These are phyloP conservation scores for Candida hispaniensis DNA, from an alignment of 805 yeast species.

Conservation along the genomic window DNA sequence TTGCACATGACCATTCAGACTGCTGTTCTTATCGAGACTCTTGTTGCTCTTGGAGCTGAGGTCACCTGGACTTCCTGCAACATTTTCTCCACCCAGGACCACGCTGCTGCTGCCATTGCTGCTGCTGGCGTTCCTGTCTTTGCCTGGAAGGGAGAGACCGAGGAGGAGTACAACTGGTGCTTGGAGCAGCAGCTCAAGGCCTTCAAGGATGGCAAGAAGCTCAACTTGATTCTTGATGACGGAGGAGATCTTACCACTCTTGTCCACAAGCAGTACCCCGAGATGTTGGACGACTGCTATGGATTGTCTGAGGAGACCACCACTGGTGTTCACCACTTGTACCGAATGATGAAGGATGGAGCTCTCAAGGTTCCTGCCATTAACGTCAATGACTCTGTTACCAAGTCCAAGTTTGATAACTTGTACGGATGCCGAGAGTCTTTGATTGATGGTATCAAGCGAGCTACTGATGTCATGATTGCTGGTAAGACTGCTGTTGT, in stretches of 20 bases:
- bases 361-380: slow-evolving; percentile 95
- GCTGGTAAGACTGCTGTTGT: slow-evolving; percentile 99
- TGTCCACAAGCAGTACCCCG: slow-evolving; percentile 97
- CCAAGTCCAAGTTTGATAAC: slow-evolving; percentile 99
- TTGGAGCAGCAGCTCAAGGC: slow-evolving; percentile 97
- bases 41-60: slow-evolving; percentile 96
- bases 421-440: slow-evolving; percentile 99
- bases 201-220: slow-evolving; percentile 89
- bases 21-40: slow-evolving; percentile 96
- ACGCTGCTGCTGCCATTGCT: slow-evolving; percentile 99
- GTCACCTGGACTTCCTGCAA: slow-evolving; percentile 99
- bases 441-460: slow-evolving; percentile 95
- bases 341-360: slow-evolving; percentile 86
- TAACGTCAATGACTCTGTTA: slow-evolving; percentile 97
- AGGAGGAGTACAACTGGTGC: slow-evolving; percentile 99
- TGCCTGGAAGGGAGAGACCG: slow-evolving; percentile 99
- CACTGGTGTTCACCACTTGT: slow-evolving; percentile 98
- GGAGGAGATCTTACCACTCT: slow-evolving; percentile 98
- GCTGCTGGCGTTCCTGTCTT: slow-evolving; percentile 98
- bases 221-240: slow-evolving; percentile 95
- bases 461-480: slow-evolving; percentile 99
- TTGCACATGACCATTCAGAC: slow-evolving; percentile 99
- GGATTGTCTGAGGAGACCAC: slow-evolving; percentile 99
- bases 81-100: slow-evolving; percentile 99
- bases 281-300: slow-evolving; percentile 86